A percentile compares a stretch with the other conserved stretches of the same genome.
phyloP scores from a whole-genome alignment of 805 yeast genomes.

The Saccharomycopsis capsularis region DNA sequence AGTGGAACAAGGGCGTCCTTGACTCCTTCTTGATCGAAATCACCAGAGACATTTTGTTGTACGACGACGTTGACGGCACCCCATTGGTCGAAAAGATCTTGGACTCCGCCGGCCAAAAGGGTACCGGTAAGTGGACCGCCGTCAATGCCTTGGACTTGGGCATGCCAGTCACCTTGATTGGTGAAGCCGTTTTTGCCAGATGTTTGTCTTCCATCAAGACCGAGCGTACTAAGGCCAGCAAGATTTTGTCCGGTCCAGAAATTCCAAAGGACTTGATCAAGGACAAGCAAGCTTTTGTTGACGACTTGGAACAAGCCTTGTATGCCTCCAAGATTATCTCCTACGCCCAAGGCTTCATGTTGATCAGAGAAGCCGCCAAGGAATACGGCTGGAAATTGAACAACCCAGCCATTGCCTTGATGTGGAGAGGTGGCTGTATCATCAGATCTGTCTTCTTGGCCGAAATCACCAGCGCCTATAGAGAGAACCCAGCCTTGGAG shows the following conservation, averaged over 20 bases:
- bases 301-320: conserved; percentile 93
- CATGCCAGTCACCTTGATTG: conserved; percentile 96
- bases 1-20: conserved; percentile 96
- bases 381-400: conserved; percentile 96
- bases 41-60: conserved; percentile 89
- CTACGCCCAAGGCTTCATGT: conserved; percentile 99
- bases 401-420: conserved; percentile 96
- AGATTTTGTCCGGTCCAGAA: conserved; percentile 70
- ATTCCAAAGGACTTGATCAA: conserved; percentile 55
- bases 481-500: conserved; percentile 87
- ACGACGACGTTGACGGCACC: conserved; percentile 81
- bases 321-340: conserved; percentile 98
- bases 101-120: conserved; percentile 98
- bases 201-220: conserved; percentile 87
- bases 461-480: conserved; percentile 95
- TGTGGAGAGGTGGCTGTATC: conserved; percentile 99
- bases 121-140: conserved; percentile 99
- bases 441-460: conserved; percentile 97
- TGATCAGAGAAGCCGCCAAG: conserved; percentile 95
- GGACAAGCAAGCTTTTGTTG: conserved; percentile 79
- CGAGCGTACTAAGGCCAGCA: conserved; percentile 86
- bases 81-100: conserved; percentile 94
- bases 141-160: conserved; percentile 96
- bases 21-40: conserved; percentile 96
- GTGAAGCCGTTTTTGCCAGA: conserved; percentile 98